A percentile compares a stretch with the other conserved stretches of the same genome.
phyloP scores from a whole-genome alignment of 805 yeast genomes.

The Metschnikowia similis region DNA sequence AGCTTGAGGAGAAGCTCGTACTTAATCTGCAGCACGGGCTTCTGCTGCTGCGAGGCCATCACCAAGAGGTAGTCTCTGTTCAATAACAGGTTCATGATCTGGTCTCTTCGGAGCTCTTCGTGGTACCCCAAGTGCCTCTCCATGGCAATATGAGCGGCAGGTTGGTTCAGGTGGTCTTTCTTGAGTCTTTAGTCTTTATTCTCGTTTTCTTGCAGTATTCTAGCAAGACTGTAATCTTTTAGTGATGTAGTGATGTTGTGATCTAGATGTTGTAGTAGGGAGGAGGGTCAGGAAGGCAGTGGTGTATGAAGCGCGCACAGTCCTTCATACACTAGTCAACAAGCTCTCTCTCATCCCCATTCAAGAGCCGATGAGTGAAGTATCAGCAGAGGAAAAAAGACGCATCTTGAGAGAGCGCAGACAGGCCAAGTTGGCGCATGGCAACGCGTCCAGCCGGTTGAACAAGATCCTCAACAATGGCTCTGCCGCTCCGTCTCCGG shows the following conservation, averaged over 20 bases:
- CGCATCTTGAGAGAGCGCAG: constrained; percentile 58
- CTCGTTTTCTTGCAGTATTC: neutral
- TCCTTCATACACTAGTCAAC: neutral
- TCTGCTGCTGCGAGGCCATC: constrained; percentile 39
- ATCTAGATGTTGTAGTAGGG: too few relatives aligned
- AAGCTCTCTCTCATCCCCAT: neutral
- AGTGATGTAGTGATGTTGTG: too few relatives aligned
- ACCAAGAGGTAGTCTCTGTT: constrained; percentile 35
- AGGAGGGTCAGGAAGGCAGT: too few relatives aligned
- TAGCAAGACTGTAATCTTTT: too few relatives aligned
- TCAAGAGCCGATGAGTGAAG: constrained; percentile 31
- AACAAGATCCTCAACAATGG: constrained; percentile 35
- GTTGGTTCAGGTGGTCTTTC: neutral
- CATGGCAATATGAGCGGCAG: constrained; percentile 1
- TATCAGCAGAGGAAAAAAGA: constrained; percentile 56
- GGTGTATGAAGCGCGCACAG: neutral
- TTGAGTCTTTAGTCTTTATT: neutral
- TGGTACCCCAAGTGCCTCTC: constrained; percentile 14
- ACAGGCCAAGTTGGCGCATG: constrained; percentile 56
- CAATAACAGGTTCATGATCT: constrained; percentile 36
- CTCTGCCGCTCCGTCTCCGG: neutral
- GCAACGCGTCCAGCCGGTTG: constrained; percentile 51
- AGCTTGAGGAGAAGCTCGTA: constrained; percentile 33
- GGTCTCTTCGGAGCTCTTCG: constrained; percentile 25
- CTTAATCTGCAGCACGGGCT: constrained; percentile 40